These are phyloP conservation scores for Xylaria sp. DNA, from an alignment of 2,329 filamentous ascomycete species.

Conservation along the genomic window DNA sequence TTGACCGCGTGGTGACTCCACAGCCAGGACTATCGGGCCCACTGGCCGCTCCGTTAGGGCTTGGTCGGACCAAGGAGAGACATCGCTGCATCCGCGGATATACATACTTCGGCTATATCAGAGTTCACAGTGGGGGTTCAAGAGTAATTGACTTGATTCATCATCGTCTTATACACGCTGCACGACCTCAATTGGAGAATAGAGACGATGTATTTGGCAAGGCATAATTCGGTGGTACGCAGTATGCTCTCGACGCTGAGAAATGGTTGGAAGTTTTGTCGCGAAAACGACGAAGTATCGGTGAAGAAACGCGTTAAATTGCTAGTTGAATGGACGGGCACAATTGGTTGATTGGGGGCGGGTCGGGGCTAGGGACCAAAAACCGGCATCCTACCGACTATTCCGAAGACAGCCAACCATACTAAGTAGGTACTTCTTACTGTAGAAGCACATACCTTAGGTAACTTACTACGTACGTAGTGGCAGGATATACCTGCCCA, in stretches of 20 bases:
- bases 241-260: not conserved
- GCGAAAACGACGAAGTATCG: conserved; percentile 27
- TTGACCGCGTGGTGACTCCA: conserved; percentile 17
- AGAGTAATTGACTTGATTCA: not conserved
- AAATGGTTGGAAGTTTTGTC: not conserved
- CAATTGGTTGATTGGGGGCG: conserved; percentile 32
- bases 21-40: not conserved
- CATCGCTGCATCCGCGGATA: not conserved
- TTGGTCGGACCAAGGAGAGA: not conserved
- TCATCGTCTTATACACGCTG: not conserved
- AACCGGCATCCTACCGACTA: conserved; percentile 9
- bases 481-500: no score
- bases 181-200: no score
- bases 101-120: not conserved
- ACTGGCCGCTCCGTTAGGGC: not conserved
- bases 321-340: conserved; percentile 18
- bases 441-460: no score
- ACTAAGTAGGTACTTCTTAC: no score
- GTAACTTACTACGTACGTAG: no score
- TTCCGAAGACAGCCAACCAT: conserved; percentile 6
- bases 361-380: conserved; percentile 11
- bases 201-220: not conserved
- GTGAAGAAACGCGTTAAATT: conserved; percentile 37
- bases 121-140: not conserved
- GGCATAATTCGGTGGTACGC: not conserved